These are phyloP conservation scores for Neurospora sp. DNA, from an alignment of 495 filamentous ascomycete species.

Conservation along the genomic window DNA sequence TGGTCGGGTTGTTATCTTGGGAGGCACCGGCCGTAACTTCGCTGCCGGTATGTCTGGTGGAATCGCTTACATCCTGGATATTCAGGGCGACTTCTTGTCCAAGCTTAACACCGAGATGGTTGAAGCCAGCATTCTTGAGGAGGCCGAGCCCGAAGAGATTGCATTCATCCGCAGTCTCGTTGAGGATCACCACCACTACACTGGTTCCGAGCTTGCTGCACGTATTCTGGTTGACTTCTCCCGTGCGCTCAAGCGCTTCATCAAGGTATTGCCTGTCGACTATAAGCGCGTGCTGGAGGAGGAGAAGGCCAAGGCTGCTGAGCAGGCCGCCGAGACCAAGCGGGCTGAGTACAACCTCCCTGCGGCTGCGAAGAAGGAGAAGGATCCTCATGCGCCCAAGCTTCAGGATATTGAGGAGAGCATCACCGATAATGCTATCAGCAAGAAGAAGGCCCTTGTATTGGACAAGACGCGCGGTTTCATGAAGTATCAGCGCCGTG, in stretches of 20 bases:
- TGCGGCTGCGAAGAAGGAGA: slow-evolving; percentile 47
- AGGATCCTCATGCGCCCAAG: slow-evolving; percentile 65
- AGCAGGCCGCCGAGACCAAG: slow-evolving; percentile 76
- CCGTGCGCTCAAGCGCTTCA: slow-evolving; percentile 80
- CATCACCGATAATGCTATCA: slow-evolving; percentile 69
- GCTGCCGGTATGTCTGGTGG: slow-evolving; percentile 99
- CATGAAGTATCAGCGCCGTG: slow-evolving; percentile 95
- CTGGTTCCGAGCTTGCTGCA: slow-evolving; percentile 91
- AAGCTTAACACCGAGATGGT: slow-evolving; percentile 99
- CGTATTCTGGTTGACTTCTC: slow-evolving; percentile 96
- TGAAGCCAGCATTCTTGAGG: slow-evolving; percentile 77
- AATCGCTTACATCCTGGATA: slow-evolving; percentile 94
- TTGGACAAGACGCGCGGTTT: slow-evolving; percentile 97
- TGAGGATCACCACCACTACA: slow-evolving; percentile 99
- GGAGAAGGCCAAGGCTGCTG: slow-evolving; percentile 74
- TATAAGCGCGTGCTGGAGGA: slow-evolving; percentile 93
- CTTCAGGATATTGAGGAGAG: slow-evolving; percentile 95
- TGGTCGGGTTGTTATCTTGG: slow-evolving; percentile 82
- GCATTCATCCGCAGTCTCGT: slow-evolving; percentile 89
- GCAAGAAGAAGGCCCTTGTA: slow-evolving; percentile 92
- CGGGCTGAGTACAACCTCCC: slow-evolving; percentile 72
- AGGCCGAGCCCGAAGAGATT: slow-evolving; percentile 66
- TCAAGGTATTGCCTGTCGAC: slow-evolving; percentile 92
- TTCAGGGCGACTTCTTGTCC: slow-evolving; percentile 80
- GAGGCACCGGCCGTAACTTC: slow-evolving; percentile 96